Evolutionary conservation across 495 filamentous ascomycete species (phyloP).

Genomic region (Tetracladium marchalianum): DNA sequence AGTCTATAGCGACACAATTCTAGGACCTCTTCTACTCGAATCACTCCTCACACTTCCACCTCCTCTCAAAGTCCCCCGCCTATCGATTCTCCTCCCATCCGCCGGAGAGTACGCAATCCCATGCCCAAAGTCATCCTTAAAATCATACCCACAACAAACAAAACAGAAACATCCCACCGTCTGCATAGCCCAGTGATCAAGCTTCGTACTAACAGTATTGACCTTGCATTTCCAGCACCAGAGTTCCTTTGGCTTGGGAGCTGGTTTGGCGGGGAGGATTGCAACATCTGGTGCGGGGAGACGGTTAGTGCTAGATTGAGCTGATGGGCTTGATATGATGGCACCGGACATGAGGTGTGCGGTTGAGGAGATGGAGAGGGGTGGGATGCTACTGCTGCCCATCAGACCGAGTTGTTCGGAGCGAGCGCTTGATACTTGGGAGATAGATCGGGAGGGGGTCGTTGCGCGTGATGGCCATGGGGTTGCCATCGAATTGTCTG

Average conservation of each 20-base stretch:
- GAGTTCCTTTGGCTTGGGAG: not conserved
- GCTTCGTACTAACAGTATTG: not conserved
- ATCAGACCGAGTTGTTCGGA: not conserved
- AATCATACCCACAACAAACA: slow-evolving; percentile 17
- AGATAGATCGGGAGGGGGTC: not conserved
- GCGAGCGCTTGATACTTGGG: slow-evolving; percentile 3
- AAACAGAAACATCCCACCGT: slow-evolving; percentile 12
- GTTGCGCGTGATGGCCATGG: not conserved
- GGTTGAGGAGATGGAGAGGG: not conserved
- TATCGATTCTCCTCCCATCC: no score
- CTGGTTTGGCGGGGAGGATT: not conserved
- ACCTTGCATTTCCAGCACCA: slow-evolving; percentile 19
- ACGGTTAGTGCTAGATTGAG: not conserved
- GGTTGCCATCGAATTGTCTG: not conserved
- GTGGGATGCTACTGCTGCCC: not conserved
- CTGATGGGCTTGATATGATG: not conserved
- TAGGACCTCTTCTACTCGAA: no score
- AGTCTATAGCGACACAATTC: no score
- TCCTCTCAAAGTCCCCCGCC: no score
- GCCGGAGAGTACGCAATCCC: no score
- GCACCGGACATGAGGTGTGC: slow-evolving; percentile 1
- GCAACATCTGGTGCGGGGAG: not conserved
- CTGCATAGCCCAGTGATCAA: slow-evolving; percentile 7
- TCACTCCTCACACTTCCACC: no score
- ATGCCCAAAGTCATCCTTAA: slow-evolving; percentile 6